A percentile compares a stretch with the other conserved stretches of the same genome.
These are phyloP conservation scores for Melampsora medusae DNA, from an alignment of 1,284 basidiomycete genomes.

Conservation along the genomic window DNA sequence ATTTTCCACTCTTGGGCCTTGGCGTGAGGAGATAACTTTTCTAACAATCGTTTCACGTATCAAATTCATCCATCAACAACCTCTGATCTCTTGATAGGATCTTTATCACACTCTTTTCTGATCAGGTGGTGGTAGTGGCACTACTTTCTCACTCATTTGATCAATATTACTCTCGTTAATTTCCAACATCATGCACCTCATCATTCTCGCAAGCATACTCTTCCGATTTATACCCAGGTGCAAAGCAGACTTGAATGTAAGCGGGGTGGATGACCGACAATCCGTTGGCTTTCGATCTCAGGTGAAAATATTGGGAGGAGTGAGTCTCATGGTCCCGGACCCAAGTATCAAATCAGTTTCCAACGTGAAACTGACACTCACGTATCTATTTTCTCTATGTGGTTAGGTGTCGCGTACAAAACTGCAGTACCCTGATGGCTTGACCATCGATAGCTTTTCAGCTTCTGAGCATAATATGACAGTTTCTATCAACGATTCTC, in stretches of 20 bases:
- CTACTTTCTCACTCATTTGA: background rate
- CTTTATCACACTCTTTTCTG: no score
- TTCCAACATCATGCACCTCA: background rate
- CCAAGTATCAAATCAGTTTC: background rate
- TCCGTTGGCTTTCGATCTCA: background rate
- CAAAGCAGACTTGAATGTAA: background rate
- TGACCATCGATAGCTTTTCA: conserved; percentile 5
- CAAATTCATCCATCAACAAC: no score
- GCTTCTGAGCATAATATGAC: background rate
- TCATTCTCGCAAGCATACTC: background rate
- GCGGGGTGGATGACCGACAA: background rate
- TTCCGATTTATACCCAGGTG: background rate
- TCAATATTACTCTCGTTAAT: background rate
- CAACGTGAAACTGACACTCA: background rate
- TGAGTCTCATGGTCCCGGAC: background rate
- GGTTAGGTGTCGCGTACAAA: background rate
- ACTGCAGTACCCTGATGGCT: background rate
- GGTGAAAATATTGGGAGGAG: background rate
- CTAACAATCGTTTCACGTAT: no score
- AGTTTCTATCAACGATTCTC: background rate
- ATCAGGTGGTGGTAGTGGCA: background rate
- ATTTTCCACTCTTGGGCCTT: no score
- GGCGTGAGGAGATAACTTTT: no score
- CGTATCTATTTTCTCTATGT: background rate
- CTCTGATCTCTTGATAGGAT: no score